Base-by-base conservation (phyloP, 2,329 filamentous ascomycete species). In the Chrysosporium keratinophilum region DNA sequence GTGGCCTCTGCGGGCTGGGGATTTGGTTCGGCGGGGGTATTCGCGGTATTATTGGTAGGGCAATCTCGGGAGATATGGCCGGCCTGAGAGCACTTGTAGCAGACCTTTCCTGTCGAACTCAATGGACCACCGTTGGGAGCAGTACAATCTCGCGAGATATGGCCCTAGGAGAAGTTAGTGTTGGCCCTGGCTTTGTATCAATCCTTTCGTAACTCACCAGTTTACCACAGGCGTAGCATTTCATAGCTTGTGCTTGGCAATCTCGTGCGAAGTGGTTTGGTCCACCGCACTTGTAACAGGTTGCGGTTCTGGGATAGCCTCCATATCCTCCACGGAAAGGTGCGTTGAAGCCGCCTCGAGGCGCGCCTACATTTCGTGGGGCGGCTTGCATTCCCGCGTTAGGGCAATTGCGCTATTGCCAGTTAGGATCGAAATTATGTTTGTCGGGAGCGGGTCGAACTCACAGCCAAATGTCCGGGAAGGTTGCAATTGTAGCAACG, bases 201-300 rank as follows among this genome's bases (percentile, higher is more conserved):
- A n/a, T 17, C 19, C 34, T 39, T 9, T 35, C 19, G 33, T 11
- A 54, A 40, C 71, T 61, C 59, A 75, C 72, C 53, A 95, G 82
- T 77, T 95, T 95, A 69, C 90, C 90, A 69, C 90, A 96, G 61
- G 90, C 90, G 67, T 95, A 96, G 79, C 90, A 96, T 77, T 96
- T 96, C 88, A 95, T 95, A 59, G 89, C 88, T 74, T 95, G 89
- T 62, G 93, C 90, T 78, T 97, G 93, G 79, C 93, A 98, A 67
- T 98, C 93, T 61, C 93, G 87, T 60, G 93, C 93, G 69, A 95
- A 98, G 76, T 98, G 93, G 79, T 98, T 98, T 56, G 93, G 93
- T 34, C 91, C 82, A 63, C 81, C 81, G 61, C 81, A 84, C 73
- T 84, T 84, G 76, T 84, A 84, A 75, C 81, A 84, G 55, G 78